phyloP scores from a whole-genome alignment of 192 early-diverging fungal genomes.

The Backusella australiensis region DNA sequence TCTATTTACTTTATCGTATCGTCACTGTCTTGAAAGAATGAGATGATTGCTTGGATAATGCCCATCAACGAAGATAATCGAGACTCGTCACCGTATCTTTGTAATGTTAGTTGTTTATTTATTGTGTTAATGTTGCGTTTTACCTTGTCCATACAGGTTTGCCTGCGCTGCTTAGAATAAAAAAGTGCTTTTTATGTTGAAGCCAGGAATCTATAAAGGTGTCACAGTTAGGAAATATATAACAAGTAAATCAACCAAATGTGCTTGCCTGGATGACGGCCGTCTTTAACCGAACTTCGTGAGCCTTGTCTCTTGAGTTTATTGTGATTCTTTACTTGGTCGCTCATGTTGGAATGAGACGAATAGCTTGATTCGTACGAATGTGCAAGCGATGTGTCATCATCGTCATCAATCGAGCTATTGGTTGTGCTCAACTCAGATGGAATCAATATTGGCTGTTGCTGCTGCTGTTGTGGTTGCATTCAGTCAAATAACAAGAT shows the following conservation, averaged over 20 bases:
- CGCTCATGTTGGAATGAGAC: constrained; percentile 24
- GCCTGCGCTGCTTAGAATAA: constrained; percentile 89
- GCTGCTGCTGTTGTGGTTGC: neutral
- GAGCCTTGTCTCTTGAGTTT: constrained; percentile 35
- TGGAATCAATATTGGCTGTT: neutral
- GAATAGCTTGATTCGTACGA: constrained; percentile 28
- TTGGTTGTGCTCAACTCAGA: neutral
- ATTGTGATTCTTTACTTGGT: constrained; percentile 22
- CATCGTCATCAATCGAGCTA: neutral
- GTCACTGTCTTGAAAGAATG: constrained; percentile 80
- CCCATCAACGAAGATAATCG: constrained; percentile 86
- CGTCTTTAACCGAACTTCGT: constrained; percentile 29
- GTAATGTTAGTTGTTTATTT: neutral
- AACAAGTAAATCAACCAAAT: neutral
- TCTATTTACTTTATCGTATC: constrained; percentile 62
- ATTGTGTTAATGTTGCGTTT: neutral
- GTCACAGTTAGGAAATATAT: neutral
- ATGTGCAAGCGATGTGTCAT: neutral
- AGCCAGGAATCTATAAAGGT: constrained; percentile 43
- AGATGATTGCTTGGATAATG: constrained; percentile 85
- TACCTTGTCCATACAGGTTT: constrained; percentile 92
- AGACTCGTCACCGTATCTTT: constrained; percentile 85
- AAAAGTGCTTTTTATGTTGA: constrained; percentile 78
- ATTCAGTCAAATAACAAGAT: neutral
- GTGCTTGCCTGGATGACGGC: neutral